phyloP scores from a whole-genome alignment of 1,284 basidiomycete species.

The Cutaneotrichosporon cyanovorans region DNA sequence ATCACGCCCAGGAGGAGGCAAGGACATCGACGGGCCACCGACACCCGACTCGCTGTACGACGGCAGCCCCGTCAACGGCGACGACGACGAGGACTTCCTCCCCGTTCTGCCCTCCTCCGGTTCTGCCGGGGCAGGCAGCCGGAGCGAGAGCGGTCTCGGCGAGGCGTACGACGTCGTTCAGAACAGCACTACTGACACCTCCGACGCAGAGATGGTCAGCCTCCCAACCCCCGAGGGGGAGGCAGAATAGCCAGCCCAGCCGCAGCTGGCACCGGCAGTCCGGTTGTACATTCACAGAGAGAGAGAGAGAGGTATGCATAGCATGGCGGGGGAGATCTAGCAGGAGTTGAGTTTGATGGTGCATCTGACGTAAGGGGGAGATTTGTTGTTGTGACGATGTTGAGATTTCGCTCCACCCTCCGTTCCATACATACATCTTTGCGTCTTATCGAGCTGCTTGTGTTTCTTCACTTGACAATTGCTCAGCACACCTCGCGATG shows the following conservation, averaged over 20 bases:
- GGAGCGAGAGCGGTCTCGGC: slow-evolving; percentile 13
- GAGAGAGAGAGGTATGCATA: too few relatives aligned
- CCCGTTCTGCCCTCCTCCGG: background rate
- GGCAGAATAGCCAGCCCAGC: background rate
- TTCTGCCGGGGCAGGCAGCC: background rate
- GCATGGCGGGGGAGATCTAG: too few relatives aligned
- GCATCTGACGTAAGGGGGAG: too few relatives aligned
- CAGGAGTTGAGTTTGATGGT: too few relatives aligned
- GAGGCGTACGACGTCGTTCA: slow-evolving; percentile 15
- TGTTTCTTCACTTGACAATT: too few relatives aligned
- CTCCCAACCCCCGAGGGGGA: slow-evolving; percentile 3
- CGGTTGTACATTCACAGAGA: too few relatives aligned
- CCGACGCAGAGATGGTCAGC: slow-evolving; percentile 14
- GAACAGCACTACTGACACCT: slow-evolving; percentile 4
- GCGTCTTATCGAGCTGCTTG: too few relatives aligned
- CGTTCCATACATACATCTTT: too few relatives aligned
- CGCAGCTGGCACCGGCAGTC: too few relatives aligned
- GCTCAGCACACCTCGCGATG: too few relatives aligned
- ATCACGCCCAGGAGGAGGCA: background rate
- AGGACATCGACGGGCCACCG: background rate
- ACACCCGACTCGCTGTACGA: slow-evolving; percentile 12
- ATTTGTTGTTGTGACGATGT: too few relatives aligned
- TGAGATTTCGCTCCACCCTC: too few relatives aligned
- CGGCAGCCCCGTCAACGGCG: background rate
- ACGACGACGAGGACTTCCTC: background rate